Base-by-base conservation (phyloP, 345 rosid species). In the Bretschneidera sinensis region DNA sequence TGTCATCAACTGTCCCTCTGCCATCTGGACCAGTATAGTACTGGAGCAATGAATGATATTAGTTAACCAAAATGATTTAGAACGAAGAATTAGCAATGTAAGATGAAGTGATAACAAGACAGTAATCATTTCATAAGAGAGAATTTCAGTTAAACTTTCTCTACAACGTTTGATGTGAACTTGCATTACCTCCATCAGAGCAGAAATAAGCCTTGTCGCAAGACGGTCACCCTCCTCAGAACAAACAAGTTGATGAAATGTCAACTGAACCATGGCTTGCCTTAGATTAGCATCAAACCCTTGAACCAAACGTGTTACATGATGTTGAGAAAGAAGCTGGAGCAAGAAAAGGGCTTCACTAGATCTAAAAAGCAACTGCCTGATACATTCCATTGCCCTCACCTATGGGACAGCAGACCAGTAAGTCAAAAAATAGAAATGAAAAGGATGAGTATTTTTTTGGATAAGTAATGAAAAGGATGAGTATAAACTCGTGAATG, bases 11-110 rank as follows among this genome's bases (percentile, higher is more conserved):
- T 51, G 99, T 85, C 54, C 99, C 97, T 76, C 97, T 94, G 64
- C 97, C 99, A 83, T 88, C 97, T 50, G 91, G 91, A 69, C 92
- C 91, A 65, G 95, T 90, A 76, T 94, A 94, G 78, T 84, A 85
- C 99, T 94, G 91, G 68, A 62, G 72, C 52, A 73, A 66, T 24
- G 28, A 53, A 64, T 16, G 21, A 62, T 51, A 59, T 14, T 51
- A 50, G 60, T 72, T 25, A 58, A 51, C 23, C 54, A 35, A 64
- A 57, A 25, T 2, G 14, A 31, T n/a, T n/a, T n/a, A n/a, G n/a
- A n/a, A n/a, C n/a, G 23, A 55, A 5, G 21, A 71, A 54, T 20
- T 21, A 62, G 14, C 47, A 54, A 21, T 63, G 13, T 17, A 25
- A 58, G 21, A 17, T 23, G 28, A 54, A 22, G 10, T 45, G 52